Evolutionary conservation across 2,329 filamentous ascomycete genomes (phyloP).

Genomic region (Xylariaceae sp.): DNA sequence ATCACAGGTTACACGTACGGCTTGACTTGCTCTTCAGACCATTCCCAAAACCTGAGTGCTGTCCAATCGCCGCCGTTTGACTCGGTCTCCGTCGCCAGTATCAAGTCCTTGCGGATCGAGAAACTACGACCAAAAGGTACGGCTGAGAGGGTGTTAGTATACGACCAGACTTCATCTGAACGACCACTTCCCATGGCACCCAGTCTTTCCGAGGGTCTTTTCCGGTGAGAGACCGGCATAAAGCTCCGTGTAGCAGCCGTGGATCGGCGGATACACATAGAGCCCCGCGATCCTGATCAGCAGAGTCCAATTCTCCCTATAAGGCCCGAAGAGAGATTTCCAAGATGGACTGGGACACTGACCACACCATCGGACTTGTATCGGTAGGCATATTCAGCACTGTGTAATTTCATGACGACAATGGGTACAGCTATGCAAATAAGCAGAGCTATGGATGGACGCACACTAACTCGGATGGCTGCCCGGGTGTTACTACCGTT

Average conservation of each 20-base stretch:
- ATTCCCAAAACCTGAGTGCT: slow-evolving; percentile 38
- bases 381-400: slow-evolving; percentile 9
- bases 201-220: slow-evolving; percentile 27
- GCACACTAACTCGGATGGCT: too few relatives aligned
- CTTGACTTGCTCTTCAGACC: slow-evolving; percentile 36
- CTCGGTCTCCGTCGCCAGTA: slow-evolving; percentile 21
- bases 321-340: slow-evolving; percentile 17
- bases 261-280: slow-evolving; percentile 12
- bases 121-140: slow-evolving; percentile 41
- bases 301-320: slow-evolving; percentile 8
- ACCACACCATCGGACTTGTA: slow-evolving; percentile 7
- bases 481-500: too few relatives aligned
- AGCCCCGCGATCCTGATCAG: slow-evolving; percentile 6
- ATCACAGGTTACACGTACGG: slow-evolving; percentile 8
- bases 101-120: slow-evolving; percentile 28
- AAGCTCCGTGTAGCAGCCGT: slow-evolving; percentile 37
- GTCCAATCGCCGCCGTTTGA: slow-evolving; percentile 34
- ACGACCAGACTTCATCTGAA: not conserved
- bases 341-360: slow-evolving; percentile 8
- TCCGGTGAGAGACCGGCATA: slow-evolving; percentile 35
- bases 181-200: slow-evolving; percentile 19
- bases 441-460: too few relatives aligned
- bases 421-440: slow-evolving; percentile 15
- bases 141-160: slow-evolving; percentile 21
- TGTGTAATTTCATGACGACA: slow-evolving; percentile 9